Base-by-base conservation (phyloP, 257 asterid species). In the Solanum lignicaule region DNA sequence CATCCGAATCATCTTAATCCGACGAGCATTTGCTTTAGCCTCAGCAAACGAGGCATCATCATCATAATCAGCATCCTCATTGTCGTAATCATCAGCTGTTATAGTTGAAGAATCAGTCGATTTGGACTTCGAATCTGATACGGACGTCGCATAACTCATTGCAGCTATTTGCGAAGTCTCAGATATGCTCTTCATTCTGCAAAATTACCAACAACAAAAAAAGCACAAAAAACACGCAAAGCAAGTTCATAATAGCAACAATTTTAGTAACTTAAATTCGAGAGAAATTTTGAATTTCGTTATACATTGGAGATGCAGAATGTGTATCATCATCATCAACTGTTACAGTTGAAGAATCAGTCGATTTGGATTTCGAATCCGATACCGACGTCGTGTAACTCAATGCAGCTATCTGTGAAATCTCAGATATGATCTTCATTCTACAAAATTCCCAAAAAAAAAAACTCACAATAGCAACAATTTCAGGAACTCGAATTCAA, bases 261-360 rank as follows among this genome's bases (percentile, higher is more conserved):
- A 73, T 73, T 73, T 73, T 27, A 73, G 46, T 4, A 73, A 27
- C 36, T 12, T 39, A 38, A 39, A 31, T n/a, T 84, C 66, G 14
- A 73, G 13, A 62, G 32, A 6, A 75, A 10, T 4, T 31, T 21
- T 25, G 81, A 9, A 75, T 69, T 72, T 6, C 2, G 38, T 5
- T 18, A 21, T 18, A 79, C 86, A 27, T 31, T 21, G 69, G 89
- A 68, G 88, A 88, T 88, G 79, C 93, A 83, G 85, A 93, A 86
- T 78, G 90, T 62, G 68, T 38, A 36, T 62, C 31, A 62, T 41
- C 83, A 31, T 65, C 86, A 66, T 36, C 73, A 21, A 20, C 29
- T 21, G 81, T 85, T 14, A 85, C 66, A 85, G n/a, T 52, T 15
- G 66, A 85, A 38, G 79, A 65, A 66, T 32, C 62, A 68, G 82